A percentile compares a stretch with the other conserved stretches of the same genome.
Conservation (phyloP, 2,329 filamentous ascomycete genomes). For the Arthrobotrys iridis region DNA sequence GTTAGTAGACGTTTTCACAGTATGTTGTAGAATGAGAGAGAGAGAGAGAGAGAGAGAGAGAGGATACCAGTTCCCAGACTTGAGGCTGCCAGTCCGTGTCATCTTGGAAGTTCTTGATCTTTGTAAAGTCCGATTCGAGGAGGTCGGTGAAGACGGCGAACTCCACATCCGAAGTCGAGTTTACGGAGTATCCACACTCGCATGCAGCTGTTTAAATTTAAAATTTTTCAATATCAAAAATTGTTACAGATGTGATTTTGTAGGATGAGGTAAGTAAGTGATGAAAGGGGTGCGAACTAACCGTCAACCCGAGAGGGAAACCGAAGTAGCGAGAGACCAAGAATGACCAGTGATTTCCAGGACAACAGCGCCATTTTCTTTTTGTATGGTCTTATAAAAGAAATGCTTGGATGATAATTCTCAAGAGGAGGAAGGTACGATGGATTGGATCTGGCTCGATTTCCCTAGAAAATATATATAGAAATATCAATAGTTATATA, state of each 20-base stretch:
- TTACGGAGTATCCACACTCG: slow-evolving; percentile 76
- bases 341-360: not conserved
- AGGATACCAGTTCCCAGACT: slow-evolving; percentile 69
- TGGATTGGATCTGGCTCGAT: not conserved
- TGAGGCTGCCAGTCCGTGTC: slow-evolving; percentile 73
- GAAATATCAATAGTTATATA: too few relatives aligned
- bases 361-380: not conserved
- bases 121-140: slow-evolving; percentile 77
- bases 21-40: not conserved
- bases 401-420: too few relatives aligned
- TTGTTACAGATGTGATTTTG: too few relatives aligned
- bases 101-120: slow-evolving; percentile 64
- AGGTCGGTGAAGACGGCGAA: slow-evolving; percentile 73
- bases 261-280: too few relatives aligned
- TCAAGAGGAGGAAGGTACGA: not conserved
- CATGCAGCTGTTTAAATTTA: slow-evolving; percentile 63
- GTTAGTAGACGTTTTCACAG: not conserved
- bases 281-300: not conserved
- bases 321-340: not conserved
- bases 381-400: too few relatives aligned
- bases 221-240: not conserved
- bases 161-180: slow-evolving; percentile 62
- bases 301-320: not conserved
- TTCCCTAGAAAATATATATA: not conserved
- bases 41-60: not conserved